A percentile compares a stretch with the other conserved stretches of the same genome.
Evolutionary conservation across 352 stramenopile species (phyloP).

Genomic region (Thraustochytrium sp.): DNA sequence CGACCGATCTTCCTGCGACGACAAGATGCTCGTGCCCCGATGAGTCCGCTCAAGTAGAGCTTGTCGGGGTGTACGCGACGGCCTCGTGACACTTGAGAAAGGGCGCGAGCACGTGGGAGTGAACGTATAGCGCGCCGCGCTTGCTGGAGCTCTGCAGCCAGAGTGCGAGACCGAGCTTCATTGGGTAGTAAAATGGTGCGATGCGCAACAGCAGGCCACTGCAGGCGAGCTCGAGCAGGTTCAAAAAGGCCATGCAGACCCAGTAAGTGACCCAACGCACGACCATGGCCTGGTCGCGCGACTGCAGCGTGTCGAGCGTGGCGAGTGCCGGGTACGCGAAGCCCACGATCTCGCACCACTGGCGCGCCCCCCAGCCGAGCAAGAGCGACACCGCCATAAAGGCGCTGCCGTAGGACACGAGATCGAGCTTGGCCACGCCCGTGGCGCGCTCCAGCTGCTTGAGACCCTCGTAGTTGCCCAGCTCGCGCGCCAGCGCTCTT

Average conservation of each 20-base stretch:
- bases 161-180: not conserved
- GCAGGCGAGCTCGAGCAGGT: not conserved
- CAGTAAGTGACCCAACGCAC: conserved; percentile 18
- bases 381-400: not conserved
- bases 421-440: not conserved
- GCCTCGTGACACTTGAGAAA: conserved; percentile 28
- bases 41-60: no score
- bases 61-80: no score
- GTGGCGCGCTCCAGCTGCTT: not conserved
- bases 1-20: no score
- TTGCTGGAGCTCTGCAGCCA: not conserved
- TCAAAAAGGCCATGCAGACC: conserved; percentile 8
- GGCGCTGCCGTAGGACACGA: not conserved
- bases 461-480: not conserved
- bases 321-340: not conserved
- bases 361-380: not conserved
- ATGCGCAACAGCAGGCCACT: not conserved
- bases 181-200: not conserved
- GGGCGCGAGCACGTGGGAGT: conserved; percentile 18
- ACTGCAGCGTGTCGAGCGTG: not conserved
- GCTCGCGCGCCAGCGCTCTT: not conserved
- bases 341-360: conserved; percentile 10
- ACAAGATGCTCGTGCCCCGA: no score
- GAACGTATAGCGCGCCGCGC: not conserved
- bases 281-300: not conserved